These are phyloP conservation scores for Naegleria gruberi DNA, from an alignment of 208 protist species.

Conservation along the genomic window DNA sequence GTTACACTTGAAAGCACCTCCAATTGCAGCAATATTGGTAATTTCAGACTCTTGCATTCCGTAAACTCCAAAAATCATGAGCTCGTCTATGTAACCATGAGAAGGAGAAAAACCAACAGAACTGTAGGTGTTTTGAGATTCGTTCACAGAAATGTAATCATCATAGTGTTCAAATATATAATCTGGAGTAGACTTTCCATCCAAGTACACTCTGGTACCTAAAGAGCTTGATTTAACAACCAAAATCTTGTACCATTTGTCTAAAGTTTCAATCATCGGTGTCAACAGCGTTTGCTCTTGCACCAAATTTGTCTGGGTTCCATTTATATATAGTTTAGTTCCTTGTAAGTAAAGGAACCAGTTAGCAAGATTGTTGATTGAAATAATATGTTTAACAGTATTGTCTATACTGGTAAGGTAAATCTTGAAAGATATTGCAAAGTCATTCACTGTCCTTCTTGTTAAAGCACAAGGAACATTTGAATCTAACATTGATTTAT, in stretches of 20 bases:
- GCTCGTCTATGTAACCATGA: neutral
- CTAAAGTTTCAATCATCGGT: neutral
- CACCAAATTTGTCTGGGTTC: neutral
- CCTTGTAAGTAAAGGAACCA: neutral
- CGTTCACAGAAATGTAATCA: neutral
- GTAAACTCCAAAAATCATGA: neutral
- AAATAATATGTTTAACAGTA: neutral
- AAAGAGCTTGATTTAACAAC: neutral
- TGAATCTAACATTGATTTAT: too few relatives aligned
- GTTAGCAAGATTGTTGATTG: neutral
- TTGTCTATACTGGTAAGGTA: neutral
- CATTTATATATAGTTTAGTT: neutral
- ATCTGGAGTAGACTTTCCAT: neutral
- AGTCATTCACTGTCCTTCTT: neutral
- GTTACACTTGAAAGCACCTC: neutral
- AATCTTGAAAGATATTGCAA: neutral
- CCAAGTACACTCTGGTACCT: neutral
- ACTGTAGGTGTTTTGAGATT: neutral
- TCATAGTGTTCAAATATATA: neutral
- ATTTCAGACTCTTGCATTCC: neutral
- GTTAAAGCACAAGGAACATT: neutral
- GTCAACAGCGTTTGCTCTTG: too few relatives aligned
- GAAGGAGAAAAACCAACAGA: neutral
- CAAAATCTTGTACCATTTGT: neutral
- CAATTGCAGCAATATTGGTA: neutral